These are phyloP conservation scores for Clonostachys byssicola DNA, from an alignment of 2,329 filamentous ascomycete genomes.

Conservation along the genomic window DNA sequence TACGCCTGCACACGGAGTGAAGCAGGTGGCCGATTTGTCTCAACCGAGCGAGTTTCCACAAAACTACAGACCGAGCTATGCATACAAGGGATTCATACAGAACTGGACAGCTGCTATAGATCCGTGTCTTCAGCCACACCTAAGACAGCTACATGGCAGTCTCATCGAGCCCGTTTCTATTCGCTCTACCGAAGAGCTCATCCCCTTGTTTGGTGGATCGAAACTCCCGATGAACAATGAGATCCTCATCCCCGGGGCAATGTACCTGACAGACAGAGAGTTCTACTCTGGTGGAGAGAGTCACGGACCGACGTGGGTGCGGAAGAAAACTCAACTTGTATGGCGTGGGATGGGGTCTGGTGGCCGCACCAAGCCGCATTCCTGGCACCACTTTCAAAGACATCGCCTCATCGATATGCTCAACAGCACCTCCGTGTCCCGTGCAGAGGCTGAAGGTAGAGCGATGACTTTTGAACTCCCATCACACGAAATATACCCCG, in stretches of 20 bases:
- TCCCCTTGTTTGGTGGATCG: slow-evolving; percentile 59
- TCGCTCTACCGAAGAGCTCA: slow-evolving; percentile 45
- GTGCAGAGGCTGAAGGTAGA: slow-evolving; percentile 34
- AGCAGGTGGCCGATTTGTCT: slow-evolving; percentile 19
- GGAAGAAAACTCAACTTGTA: slow-evolving; percentile 50
- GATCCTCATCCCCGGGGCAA: slow-evolving; percentile 59
- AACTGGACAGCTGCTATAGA: slow-evolving; percentile 57
- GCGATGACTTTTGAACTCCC: slow-evolving; percentile 47
- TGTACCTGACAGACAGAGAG: slow-evolving; percentile 56
- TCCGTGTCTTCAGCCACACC: slow-evolving; percentile 52
- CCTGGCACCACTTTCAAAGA: slow-evolving; percentile 67
- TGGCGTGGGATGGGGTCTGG: slow-evolving; percentile 66
- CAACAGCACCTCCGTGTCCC: slow-evolving; percentile 54
- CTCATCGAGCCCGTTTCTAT: slow-evolving; percentile 50
- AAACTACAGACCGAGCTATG: slow-evolving; percentile 26
- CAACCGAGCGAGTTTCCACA: slow-evolving; percentile 24
- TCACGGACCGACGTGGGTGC: slow-evolving; percentile 52
- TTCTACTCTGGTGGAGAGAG: slow-evolving; percentile 53
- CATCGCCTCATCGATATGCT: slow-evolving; percentile 67
- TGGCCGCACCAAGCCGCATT: slow-evolving; percentile 44
- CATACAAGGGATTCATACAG: slow-evolving; percentile 42
- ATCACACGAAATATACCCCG: slow-evolving; percentile 32
- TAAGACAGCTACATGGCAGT: slow-evolving; percentile 48
- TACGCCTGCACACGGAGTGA: slow-evolving; percentile 36
- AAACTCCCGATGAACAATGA: slow-evolving; percentile 61